Evolutionary conservation across 768 basidiomycete species (phyloP), one percentile per base, ranked within the genome.

Genomic region (Gymnopilus junonius): DNA sequence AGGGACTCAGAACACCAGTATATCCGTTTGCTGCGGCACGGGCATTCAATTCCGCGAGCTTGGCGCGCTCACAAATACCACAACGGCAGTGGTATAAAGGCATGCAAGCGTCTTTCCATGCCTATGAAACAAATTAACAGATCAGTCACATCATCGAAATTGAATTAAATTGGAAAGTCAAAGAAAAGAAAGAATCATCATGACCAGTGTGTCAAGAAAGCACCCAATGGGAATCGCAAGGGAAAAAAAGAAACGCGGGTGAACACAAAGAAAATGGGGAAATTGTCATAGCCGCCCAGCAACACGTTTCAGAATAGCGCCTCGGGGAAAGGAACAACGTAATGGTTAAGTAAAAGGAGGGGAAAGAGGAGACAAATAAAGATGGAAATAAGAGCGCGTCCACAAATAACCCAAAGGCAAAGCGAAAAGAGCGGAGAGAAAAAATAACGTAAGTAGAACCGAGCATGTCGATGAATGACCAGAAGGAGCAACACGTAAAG

Each of bases 21-120:
- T 55, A 58, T 6, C 48, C 48, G 10, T 51, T 12, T 4, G 48
- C 48, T n/a, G 66, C 58, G 7, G 68, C 63, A 11, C 64, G 64
- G 2, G 68, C 65, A 27, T 61, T 64, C 45, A 62, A 42, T 61
- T 84, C 86, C 5, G 83, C 84, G 51, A 81, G 73, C 71, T 85
- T 82, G 8, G 91, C 86, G 25, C 91, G 85, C 65, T 90, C 86
- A 71, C 91, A 92, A 40, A 92, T 86, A n/a, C 80, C 78, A 71
- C 91, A 92, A 55, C 85, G 82, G 70, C 91, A 92, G 45, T 89
- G 86, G 70, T 88, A 92, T 43, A 92, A 66, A 0, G 89, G 90
- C 3, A 84, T 80, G 71, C 87, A 91, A 0, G 89, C 91, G 62
- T 92, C 90, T 39, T 88, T 81, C 91, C 91, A 92, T 8, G 85